These are phyloP conservation scores for Tinospora cordifolia DNA, from an alignment of 164 flowering plant genomes.

Conservation along the genomic window DNA sequence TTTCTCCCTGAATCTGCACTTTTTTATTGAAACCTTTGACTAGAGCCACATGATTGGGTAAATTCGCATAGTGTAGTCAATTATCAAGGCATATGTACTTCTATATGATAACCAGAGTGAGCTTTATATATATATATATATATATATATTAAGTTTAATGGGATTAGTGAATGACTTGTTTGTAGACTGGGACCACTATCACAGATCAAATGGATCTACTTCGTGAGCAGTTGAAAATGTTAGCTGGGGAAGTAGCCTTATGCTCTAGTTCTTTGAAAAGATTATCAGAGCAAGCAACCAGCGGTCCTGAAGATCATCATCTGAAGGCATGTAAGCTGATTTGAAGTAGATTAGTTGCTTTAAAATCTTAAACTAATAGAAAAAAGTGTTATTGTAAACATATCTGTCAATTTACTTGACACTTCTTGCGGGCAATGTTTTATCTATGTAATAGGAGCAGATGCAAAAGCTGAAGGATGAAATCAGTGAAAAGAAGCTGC, in stretches of 20 bases:
- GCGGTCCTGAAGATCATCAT: constrained; percentile 48
- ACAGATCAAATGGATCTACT: constrained; percentile 84
- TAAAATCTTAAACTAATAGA: background rate
- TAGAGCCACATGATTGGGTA: background rate
- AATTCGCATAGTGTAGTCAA: background rate
- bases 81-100: background rate
- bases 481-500: constrained; percentile 66
- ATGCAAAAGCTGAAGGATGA: constrained; percentile 57
- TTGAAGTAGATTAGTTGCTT: background rate
- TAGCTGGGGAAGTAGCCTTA: constrained; percentile 83
- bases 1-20: background rate
- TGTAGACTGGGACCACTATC: constrained; percentile 62
- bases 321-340: constrained; percentile 32
- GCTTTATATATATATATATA: background rate
- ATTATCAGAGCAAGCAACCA: constrained; percentile 60
- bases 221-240: constrained; percentile 68
- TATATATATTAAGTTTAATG: background rate
- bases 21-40: background rate
- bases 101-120: background rate
- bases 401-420: background rate
- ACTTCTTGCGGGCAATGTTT: background rate
- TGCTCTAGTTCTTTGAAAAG: constrained; percentile 70
- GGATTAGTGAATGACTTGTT: constrained; percentile 5
- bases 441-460: constrained; percentile 37
- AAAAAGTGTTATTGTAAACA: background rate